Conservation (phyloP, 768 basidiomycete species). For the Leccinum olivaceopallidum region DNA sequence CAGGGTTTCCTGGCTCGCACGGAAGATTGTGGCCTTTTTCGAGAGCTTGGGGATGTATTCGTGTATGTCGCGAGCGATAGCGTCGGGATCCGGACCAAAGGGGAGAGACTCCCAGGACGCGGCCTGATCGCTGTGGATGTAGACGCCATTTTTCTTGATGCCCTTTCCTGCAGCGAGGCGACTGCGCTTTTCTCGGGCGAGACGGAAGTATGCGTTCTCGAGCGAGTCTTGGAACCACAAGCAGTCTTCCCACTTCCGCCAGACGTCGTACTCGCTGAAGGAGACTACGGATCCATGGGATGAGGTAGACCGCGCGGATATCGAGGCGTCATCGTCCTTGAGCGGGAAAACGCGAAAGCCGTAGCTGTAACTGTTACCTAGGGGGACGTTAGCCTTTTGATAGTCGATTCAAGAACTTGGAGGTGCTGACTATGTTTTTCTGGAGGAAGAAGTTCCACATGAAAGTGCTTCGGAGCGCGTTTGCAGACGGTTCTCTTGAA, state of each 20-base stretch:
- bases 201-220: slow-evolving; percentile 61
- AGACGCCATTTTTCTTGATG: slow-evolving; percentile 67
- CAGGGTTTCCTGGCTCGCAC: slow-evolving; percentile 64
- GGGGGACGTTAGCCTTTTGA: slow-evolving; percentile 2
- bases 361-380: slow-evolving; percentile 57
- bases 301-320: slow-evolving; percentile 16
- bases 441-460: slow-evolving; percentile 57
- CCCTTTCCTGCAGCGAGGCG: slow-evolving; percentile 74
- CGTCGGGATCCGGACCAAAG: slow-evolving; percentile 76
- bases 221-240: slow-evolving; percentile 71
- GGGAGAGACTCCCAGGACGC: slow-evolving; percentile 87
- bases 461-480: slow-evolving; percentile 58
- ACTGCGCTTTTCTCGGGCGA: slow-evolving; percentile 65
- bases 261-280: slow-evolving; percentile 63
- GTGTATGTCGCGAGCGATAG: slow-evolving; percentile 71
- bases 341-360: slow-evolving; percentile 62
- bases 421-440: slow-evolving; percentile 52
- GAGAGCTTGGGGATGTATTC: slow-evolving; percentile 63
- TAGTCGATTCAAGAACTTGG: background rate
- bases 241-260: slow-evolving; percentile 84
- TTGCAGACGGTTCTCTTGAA: slow-evolving; percentile 64
- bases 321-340: slow-evolving; percentile 33
- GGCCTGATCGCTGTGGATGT: slow-evolving; percentile 69
- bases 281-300: slow-evolving; percentile 40
- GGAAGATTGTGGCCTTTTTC: slow-evolving; percentile 73